Evolutionary conservation across 768 basidiomycete species (phyloP), one percentile per base, ranked within the genome.

Genomic region (Psilocybe sp.): DNA sequence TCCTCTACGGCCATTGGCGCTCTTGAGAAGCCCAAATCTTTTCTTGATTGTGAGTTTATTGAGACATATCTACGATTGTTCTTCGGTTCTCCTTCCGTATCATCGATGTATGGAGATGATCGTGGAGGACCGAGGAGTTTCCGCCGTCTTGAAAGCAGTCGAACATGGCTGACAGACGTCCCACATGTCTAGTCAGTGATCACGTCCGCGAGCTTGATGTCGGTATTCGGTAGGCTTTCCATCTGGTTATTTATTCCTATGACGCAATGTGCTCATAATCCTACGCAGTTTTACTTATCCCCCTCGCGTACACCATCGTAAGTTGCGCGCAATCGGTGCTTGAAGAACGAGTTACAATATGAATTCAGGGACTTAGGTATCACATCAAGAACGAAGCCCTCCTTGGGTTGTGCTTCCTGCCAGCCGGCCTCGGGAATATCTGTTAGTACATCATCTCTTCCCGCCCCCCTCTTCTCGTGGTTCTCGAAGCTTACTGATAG

Each of bases 271-370:
- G 16, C 2, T 23, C 20, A 35, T 1, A 4, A 9, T 5, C 3
- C 4, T 14, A 44, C 31, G 13, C 67, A 67, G 80, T 75, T 16
- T 49, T 87, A 2, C 59, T 86, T 43, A 61, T 82, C 8, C 85
- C 87, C 0, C 65, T 89, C 8, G 73, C 84, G 0, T 84, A 79
- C 50, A 87, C 84, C 0, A 69, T 88, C 34, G 85, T 87, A 54
- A 51, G 80, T 62, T 14, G n/a, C 13, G 42, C 2, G 19, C 14
- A 5, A 19, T 41, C n/a, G 11, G 31, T 20, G 2, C n/a, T 32
- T 15, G 15, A 5, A 3, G n/a, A 16, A 18, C n/a, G 6, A 14
- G 38, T 35, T 11, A 32, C 23, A 12, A 18, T 47, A 12, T 35
- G 14, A 34, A 39, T 36, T n/a, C 51, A 87, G 85, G 86, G 81